A percentile compares a stretch with the other conserved stretches of the same genome.
Evolutionary conservation across 805 yeast genomes (phyloP).

Genomic region (Groenewaldozyma salmanticensis): DNA sequence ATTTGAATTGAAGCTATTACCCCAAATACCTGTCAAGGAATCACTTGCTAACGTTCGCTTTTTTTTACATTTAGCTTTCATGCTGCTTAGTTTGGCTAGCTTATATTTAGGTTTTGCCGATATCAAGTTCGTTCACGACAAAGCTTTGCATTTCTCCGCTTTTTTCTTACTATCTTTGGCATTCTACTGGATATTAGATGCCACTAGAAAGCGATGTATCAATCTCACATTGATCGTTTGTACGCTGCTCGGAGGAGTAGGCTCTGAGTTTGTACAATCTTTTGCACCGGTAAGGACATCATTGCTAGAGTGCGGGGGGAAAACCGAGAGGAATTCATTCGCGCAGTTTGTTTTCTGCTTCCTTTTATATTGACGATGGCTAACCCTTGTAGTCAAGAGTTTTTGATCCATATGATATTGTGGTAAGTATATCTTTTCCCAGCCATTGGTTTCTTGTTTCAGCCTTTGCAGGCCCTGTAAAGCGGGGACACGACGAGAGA

Average conservation of each 20-base stretch:
- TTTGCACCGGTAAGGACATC: conserved; percentile 21
- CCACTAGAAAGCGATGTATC: conserved; percentile 28
- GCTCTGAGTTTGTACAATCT: conserved; percentile 31
- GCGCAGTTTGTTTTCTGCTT: background rate
- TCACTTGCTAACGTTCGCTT: no score
- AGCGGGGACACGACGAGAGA: background rate
- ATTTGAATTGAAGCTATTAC: no score
- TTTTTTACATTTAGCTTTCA: conserved; percentile 21
- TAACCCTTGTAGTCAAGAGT: no score
- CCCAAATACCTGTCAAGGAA: no score
- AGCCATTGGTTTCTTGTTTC: no score
- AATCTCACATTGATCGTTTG: conserved; percentile 28
- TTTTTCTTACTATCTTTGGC: conserved; percentile 29
- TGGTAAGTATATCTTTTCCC: conserved; percentile 19
- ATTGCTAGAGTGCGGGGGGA: no score
- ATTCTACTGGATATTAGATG: conserved; percentile 36
- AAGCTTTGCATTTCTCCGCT: conserved; percentile 27
- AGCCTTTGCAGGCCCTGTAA: no score
- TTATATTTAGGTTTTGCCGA: conserved; percentile 25
- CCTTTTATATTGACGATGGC: no score
- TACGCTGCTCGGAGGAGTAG: conserved; percentile 28
- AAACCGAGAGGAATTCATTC: background rate
- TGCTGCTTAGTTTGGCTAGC: conserved; percentile 13
- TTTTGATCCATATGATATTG: conserved; percentile 30
- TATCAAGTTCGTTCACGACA: conserved; percentile 26